Conservation (phyloP, 225 moss, liverwort and hornwort species). For the Ulota crispa region DNA sequence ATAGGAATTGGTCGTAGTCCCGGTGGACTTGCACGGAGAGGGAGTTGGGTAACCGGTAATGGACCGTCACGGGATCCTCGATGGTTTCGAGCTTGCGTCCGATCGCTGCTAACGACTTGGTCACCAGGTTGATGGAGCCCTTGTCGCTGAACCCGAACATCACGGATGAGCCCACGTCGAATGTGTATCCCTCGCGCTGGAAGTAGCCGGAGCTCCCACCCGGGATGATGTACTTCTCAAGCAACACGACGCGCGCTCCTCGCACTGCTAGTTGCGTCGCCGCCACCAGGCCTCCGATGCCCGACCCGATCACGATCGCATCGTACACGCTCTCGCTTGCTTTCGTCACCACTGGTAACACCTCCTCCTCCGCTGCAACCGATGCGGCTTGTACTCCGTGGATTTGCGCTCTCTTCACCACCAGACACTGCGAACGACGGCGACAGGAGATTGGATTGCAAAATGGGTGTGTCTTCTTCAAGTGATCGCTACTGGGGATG, state of each 20-base stretch:
- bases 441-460: neutral
- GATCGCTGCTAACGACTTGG: conserved; percentile 78
- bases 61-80: conserved; percentile 83
- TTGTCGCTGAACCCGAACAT: conserved; percentile 97
- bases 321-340: conserved; percentile 44
- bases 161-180: conserved; percentile 94
- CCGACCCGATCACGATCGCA: conserved; percentile 85
- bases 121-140: conserved; percentile 85
- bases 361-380: no score
- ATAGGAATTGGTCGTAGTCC: conserved; percentile 63
- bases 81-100: conserved; percentile 75
- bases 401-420: neutral
- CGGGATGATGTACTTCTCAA: conserved; percentile 91
- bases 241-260: conserved; percentile 69
- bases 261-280: conserved; percentile 82
- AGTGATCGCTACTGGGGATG: neutral
- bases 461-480: neutral
- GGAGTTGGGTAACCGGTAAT: conserved; percentile 78
- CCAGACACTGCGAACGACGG: neutral
- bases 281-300: conserved; percentile 90
- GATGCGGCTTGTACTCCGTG: conserved; percentile 21
- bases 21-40: conserved; percentile 82
- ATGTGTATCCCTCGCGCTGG: conserved; percentile 79
- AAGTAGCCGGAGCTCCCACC: conserved; percentile 89
- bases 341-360: neutral